Conservation (phyloP, 345 rosid species). For the Mangifera indica region DNA sequence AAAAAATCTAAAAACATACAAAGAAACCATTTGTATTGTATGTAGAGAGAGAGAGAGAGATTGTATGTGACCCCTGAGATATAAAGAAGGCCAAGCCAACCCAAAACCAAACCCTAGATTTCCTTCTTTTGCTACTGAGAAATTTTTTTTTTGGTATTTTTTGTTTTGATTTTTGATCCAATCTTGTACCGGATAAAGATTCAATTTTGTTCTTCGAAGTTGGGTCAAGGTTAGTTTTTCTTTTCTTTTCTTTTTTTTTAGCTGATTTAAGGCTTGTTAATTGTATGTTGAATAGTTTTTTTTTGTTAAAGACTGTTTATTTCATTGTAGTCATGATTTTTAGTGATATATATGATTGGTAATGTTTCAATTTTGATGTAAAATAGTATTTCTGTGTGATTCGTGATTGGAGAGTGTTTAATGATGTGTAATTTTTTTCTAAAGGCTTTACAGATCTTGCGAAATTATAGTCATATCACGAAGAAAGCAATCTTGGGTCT, state of each 20-base stretch:
- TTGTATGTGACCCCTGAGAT: slow-evolving; percentile 29
- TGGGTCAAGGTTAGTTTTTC: slow-evolving; percentile 28
- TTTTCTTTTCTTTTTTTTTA: background rate
- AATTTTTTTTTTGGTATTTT: background rate
- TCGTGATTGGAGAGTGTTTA: slow-evolving; percentile 9
- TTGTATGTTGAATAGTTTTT: slow-evolving; percentile 7
- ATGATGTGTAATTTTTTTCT: slow-evolving; percentile 24
- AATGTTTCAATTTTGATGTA: slow-evolving; percentile 17
- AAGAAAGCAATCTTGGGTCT: slow-evolving; percentile 15
- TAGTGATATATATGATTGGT: background rate
- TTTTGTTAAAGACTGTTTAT: slow-evolving; percentile 1
- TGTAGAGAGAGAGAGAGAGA: slow-evolving; percentile 4
- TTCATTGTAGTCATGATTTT: slow-evolving; percentile 2
- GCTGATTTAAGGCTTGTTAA: background rate
- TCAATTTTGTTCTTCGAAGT: slow-evolving; percentile 17
- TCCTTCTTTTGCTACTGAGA: slow-evolving; percentile 26
- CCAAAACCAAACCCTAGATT: slow-evolving; percentile 47
- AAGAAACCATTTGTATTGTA: background rate
- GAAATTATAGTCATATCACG: slow-evolving; percentile 16
- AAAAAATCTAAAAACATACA: background rate
- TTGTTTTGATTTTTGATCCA: slow-evolving; percentile 30
- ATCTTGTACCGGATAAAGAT: slow-evolving; percentile 3
- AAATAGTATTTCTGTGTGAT: slow-evolving; percentile 11
- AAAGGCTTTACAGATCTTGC: slow-evolving; percentile 45
- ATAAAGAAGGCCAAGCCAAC: slow-evolving; percentile 21